Conservation (phyloP, 1,284 basidiomycete species). For the Peniophora sp. region DNA sequence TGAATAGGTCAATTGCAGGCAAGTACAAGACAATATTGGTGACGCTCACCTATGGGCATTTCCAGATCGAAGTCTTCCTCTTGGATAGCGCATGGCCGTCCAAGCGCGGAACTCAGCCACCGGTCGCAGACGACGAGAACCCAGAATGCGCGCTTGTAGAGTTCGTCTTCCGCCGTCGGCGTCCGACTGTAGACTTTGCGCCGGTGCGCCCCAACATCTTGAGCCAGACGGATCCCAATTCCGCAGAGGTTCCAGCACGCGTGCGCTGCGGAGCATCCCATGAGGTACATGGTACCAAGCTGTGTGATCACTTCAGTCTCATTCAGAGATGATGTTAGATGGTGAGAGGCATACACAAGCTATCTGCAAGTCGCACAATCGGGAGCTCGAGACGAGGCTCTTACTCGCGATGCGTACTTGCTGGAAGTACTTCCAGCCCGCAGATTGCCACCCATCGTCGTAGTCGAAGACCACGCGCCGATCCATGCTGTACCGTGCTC, state of each 20-base stretch:
- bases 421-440: conserved; percentile 39
- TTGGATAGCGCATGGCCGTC: conserved; percentile 40
- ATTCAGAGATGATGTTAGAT: background rate
- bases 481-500: conserved; percentile 37
- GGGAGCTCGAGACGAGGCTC: background rate
- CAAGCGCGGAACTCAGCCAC: conserved; percentile 33
- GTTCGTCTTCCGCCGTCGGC: conserved; percentile 28
- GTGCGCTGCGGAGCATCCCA: conserved; percentile 25
- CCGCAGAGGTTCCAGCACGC: conserved; percentile 38
- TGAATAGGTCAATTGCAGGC: conserved; percentile 41
- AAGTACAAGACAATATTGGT: conserved; percentile 8
- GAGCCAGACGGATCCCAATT: conserved; percentile 33
- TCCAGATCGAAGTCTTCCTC: conserved; percentile 33
- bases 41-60: background rate
- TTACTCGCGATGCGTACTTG: conserved; percentile 22
- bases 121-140: conserved; percentile 25
- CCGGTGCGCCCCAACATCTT: conserved; percentile 26
- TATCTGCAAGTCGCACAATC: conserved; percentile 1
- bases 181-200: conserved; percentile 16
- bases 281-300: conserved; percentile 10
- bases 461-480: conserved; percentile 27
- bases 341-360: background rate
- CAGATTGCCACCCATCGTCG: conserved; percentile 24
- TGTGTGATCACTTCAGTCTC: background rate
- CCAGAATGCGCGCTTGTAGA: conserved; percentile 50